phyloP scores from a whole-genome alignment of 2,329 filamentous ascomycete genomes.

The Geosmithia morbida region DNA sequence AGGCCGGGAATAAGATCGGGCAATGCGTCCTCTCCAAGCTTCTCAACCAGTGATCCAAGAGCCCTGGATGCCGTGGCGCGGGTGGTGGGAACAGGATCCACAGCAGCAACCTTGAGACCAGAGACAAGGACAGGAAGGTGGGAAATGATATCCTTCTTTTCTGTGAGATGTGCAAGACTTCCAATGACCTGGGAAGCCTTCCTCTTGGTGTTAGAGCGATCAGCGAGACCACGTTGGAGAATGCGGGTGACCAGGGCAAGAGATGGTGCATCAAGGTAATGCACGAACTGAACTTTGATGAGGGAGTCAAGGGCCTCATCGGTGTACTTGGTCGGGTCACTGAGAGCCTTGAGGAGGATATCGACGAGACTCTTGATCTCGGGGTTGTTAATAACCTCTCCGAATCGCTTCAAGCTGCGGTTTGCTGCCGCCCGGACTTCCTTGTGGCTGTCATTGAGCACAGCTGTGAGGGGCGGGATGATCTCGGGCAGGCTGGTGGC shows the following conservation, averaged over 20 bases:
- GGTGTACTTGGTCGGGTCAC: constrained; percentile 93
- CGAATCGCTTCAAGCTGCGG: constrained; percentile 91
- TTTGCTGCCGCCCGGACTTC: constrained; percentile 88
- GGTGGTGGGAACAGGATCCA: constrained; percentile 93
- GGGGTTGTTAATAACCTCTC: constrained; percentile 95
- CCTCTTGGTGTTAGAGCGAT: constrained; percentile 87
- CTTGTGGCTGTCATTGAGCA: constrained; percentile 95
- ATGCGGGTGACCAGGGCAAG: constrained; percentile 91
- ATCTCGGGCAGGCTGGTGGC: constrained; percentile 88
- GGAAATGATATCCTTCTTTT: constrained; percentile 82
- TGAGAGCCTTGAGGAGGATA: constrained; percentile 87
- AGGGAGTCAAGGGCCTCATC: constrained; percentile 86
- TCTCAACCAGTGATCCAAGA: constrained; percentile 91
- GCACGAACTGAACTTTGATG: constrained; percentile 96
- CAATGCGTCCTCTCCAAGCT: constrained; percentile 89
- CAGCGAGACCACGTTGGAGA: constrained; percentile 77
- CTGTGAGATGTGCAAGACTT: constrained; percentile 90
- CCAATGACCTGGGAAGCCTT: constrained; percentile 97
- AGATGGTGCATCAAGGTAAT: constrained; percentile 96
- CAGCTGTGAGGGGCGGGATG: constrained; percentile 85
- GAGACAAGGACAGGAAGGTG: constrained; percentile 88
- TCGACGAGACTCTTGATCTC: constrained; percentile 89
- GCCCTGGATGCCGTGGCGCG: constrained; percentile 93
- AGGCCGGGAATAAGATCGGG: constrained; percentile 95
- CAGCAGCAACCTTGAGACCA: constrained; percentile 74